These are phyloP conservation scores for Aristolochia fimbriata DNA, from an alignment of 164 flowering plant genomes.

Conservation along the genomic window DNA sequence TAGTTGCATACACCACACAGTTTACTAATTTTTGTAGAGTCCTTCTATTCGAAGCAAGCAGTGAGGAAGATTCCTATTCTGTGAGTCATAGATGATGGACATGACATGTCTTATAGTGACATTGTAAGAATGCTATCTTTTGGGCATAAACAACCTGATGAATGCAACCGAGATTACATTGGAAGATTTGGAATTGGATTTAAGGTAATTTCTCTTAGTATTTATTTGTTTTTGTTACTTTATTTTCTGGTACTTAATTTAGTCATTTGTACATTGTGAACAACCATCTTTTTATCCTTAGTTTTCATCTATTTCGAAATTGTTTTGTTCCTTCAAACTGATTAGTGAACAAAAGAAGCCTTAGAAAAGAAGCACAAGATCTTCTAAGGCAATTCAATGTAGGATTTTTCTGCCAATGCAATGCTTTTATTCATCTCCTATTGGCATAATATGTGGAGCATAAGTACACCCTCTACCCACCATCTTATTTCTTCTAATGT, in stretches of 20 bases:
- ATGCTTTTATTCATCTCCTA: no score
- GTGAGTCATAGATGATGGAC: conserved; percentile 46
- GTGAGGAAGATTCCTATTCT: conserved; percentile 38
- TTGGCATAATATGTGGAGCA: no score
- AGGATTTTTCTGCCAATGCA: no score
- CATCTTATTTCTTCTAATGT: no score
- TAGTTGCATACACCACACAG: conserved; percentile 16
- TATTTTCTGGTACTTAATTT: background rate
- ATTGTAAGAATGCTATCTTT: conserved; percentile 39
- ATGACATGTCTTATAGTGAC: conserved; percentile 51
- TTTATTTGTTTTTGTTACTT: background rate
- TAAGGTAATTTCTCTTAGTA: conserved; percentile 29
- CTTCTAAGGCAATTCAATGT: no score
- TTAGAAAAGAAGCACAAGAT: no score
- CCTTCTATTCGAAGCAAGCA: conserved; percentile 19
- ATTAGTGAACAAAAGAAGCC: no score
- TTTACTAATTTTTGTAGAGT: conserved; percentile 29
- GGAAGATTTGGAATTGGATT: conserved; percentile 66
- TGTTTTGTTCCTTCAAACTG: no score
- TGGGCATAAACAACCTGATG: conserved; percentile 40
- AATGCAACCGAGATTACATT: conserved; percentile 33
- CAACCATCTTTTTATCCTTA: no score
- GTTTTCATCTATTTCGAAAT: no score
- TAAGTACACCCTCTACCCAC: no score
- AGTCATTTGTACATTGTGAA: no score